Evolutionary conservation across 495 filamentous ascomycete species (phyloP).

Genomic region (Neurospora africana): DNA sequence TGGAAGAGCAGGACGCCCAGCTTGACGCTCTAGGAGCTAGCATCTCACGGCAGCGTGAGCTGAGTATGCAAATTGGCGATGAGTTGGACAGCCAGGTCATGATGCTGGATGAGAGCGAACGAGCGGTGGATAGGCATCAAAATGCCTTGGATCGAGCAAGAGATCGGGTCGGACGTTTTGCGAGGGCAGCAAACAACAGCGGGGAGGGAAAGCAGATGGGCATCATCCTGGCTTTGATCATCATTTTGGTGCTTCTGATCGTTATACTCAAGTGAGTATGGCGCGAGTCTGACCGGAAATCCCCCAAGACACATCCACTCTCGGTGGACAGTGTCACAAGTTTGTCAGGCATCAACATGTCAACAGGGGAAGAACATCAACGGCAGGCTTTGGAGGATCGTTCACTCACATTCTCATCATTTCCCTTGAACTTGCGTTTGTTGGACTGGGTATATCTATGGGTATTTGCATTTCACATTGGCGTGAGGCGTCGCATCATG

Average conservation of each 20-base stretch:
- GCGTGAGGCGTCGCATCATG: not conserved
- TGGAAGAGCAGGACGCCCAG: slow-evolving; percentile 84
- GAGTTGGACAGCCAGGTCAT: slow-evolving; percentile 85
- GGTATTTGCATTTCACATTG: slow-evolving; percentile 1
- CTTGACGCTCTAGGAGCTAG: slow-evolving; percentile 76
- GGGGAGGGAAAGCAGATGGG: slow-evolving; percentile 73
- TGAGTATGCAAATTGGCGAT: slow-evolving; percentile 92
- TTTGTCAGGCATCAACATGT: not conserved
- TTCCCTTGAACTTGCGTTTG: not conserved
- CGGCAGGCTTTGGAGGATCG: not conserved
- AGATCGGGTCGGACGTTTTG: slow-evolving; percentile 57
- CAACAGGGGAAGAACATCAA: not conserved
- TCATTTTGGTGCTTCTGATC: slow-evolving; percentile 69
- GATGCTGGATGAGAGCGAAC: slow-evolving; percentile 82
- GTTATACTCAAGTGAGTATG: slow-evolving; percentile 56
- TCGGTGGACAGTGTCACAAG: not conserved
- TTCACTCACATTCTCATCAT: not conserved
- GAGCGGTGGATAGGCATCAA: slow-evolving; percentile 70
- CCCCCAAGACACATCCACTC: not conserved
- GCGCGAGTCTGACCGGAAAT: not conserved
- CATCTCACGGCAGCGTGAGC: slow-evolving; percentile 84
- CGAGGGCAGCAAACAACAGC: slow-evolving; percentile 64
- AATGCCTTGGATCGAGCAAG: slow-evolving; percentile 61
- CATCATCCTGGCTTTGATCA: slow-evolving; percentile 64
- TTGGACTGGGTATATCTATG: not conserved